phyloP scores from a whole-genome alignment of 257 asterid species.

The Paulownia fortunei region DNA sequence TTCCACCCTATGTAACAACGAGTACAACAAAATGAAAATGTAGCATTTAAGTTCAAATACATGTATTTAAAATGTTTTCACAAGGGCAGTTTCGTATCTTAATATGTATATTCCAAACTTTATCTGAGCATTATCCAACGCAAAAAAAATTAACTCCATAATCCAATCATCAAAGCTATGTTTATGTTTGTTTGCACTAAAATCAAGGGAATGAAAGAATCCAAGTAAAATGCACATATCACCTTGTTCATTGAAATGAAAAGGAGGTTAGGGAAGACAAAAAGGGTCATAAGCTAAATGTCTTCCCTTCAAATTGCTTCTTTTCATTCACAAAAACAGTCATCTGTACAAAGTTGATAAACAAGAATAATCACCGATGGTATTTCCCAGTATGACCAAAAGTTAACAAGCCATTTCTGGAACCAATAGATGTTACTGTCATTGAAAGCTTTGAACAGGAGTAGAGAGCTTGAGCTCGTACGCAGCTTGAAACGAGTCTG shows the following conservation, averaged over 20 bases:
- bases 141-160: not conserved
- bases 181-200: not conserved
- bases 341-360: constrained; percentile 30
- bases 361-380: not conserved
- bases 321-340: constrained; percentile 1
- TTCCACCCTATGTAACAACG: too few relatives aligned
- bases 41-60: too few relatives aligned
- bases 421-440: not conserved
- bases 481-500: constrained; percentile 89
- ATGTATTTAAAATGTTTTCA: too few relatives aligned
- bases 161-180: too few relatives aligned
- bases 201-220: too few relatives aligned
- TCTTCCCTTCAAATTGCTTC: not conserved
- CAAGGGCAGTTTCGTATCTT: too few relatives aligned
- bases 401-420: not conserved
- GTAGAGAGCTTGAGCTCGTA: constrained; percentile 85
- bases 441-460: constrained; percentile 63
- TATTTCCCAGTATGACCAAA: not conserved
- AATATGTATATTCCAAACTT: too few relatives aligned
- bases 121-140: too few relatives aligned
- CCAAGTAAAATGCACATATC: not conserved
- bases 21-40: too few relatives aligned
- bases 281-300: not conserved
- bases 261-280: not conserved
- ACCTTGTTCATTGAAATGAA: not conserved